Percentiles rank a stretch among this genome's conserved stretches.
phyloP scores from a whole-genome alignment of 2,329 filamentous ascomycete species.

The Aphanoascus verrucosus region DNA sequence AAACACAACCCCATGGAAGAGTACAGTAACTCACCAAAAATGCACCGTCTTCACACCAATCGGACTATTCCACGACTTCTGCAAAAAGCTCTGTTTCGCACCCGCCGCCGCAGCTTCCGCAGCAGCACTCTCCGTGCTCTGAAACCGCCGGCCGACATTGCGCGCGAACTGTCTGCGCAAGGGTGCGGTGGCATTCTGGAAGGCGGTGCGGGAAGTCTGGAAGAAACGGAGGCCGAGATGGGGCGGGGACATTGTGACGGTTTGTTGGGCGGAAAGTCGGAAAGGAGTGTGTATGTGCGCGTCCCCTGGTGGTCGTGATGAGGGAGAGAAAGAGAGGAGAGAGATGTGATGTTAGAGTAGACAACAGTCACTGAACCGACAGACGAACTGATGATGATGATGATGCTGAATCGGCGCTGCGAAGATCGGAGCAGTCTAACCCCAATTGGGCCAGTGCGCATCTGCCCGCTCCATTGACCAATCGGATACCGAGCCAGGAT shows the following conservation, averaged over 20 bases:
- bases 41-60: constrained; percentile 87
- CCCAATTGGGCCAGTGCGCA: constrained; percentile 6
- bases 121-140: constrained; percentile 61
- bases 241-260: constrained; percentile 43
- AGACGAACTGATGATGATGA: neutral
- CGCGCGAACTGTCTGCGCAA: constrained; percentile 42
- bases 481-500: neutral
- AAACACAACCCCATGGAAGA: neutral
- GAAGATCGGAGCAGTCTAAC: neutral
- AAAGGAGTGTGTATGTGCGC: neutral
- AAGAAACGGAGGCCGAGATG: constrained; percentile 49
- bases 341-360: neutral
- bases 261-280: neutral
- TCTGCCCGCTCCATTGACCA: constrained; percentile 2
- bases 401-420: neutral
- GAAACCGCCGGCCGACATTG: constrained; percentile 57
- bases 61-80: constrained; percentile 73
- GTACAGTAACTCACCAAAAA: constrained; percentile 63
- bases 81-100: constrained; percentile 45
- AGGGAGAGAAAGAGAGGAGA: neutral
- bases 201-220: constrained; percentile 41
- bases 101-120: constrained; percentile 38
- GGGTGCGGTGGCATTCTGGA: constrained; percentile 45
- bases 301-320: neutral
- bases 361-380: neutral